phyloP scores from a whole-genome alignment of 2,329 filamentous ascomycete genomes.

The Geosmithia putterillii region DNA sequence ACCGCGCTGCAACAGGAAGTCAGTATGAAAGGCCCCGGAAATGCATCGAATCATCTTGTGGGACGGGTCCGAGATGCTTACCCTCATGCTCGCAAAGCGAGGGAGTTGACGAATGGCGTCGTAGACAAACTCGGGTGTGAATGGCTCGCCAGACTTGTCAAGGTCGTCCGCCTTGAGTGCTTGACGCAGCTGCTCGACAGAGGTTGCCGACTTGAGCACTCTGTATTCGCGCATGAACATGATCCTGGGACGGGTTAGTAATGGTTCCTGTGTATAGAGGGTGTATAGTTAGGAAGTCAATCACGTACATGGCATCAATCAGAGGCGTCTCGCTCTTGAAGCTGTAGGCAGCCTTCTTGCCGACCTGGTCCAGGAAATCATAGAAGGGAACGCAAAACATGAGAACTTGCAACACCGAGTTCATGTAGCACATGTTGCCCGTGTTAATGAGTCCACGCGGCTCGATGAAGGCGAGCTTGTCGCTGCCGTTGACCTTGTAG shows the following conservation, averaged over 20 bases:
- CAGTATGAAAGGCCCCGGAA: neutral
- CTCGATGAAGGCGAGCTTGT: conserved; percentile 73
- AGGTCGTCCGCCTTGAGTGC: conserved; percentile 71
- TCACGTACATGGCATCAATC: conserved; percentile 77
- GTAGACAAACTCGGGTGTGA: conserved; percentile 91
- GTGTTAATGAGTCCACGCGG: conserved; percentile 91
- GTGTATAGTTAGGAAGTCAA: no score
- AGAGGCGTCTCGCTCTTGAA: conserved; percentile 94
- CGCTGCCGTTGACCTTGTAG: conserved; percentile 53
- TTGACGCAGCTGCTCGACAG: conserved; percentile 60
- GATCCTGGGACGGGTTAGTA: conserved; percentile 44
- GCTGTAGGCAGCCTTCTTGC: conserved; percentile 72
- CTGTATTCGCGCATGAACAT: conserved; percentile 93
- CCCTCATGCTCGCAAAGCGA: conserved; percentile 84
- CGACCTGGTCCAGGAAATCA: conserved; percentile 78
- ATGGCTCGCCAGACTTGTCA: conserved; percentile 81
- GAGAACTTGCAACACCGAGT: conserved; percentile 93
- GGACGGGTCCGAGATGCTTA: conserved; percentile 26
- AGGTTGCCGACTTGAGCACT: conserved; percentile 66
- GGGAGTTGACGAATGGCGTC: conserved; percentile 79
- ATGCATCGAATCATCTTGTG: neutral
- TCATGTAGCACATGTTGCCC: conserved; percentile 99
- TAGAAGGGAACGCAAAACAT: conserved; percentile 92
- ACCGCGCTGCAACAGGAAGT: conserved; percentile 49
- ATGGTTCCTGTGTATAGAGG: neutral